These are phyloP conservation scores for Erythrophleum fordii DNA, from an alignment of 306 rosid species.

Conservation along the genomic window DNA sequence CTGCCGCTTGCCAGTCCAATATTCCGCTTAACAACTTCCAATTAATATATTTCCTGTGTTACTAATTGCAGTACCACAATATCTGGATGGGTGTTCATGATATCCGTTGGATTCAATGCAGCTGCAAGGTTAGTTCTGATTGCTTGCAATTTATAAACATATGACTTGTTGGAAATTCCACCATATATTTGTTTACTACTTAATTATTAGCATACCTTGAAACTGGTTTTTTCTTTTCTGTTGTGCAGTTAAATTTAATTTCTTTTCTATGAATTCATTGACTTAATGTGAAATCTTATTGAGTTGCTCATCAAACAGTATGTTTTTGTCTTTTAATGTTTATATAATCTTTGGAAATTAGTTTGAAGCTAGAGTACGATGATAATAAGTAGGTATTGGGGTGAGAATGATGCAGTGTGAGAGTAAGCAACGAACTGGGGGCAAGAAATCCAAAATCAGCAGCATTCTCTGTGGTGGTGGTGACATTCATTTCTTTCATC, in stretches of 20 bases:
- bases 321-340: too few species aligned
- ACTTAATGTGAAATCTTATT: too few species aligned
- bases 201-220: too few species aligned
- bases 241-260: too few species aligned
- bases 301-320: too few species aligned
- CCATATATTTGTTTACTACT: too few species aligned
- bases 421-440: conserved; percentile 89
- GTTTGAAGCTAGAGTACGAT: not conserved
- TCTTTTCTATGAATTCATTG: too few species aligned
- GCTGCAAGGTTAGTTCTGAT: conserved; percentile 73
- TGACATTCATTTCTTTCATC: conserved; percentile 57
- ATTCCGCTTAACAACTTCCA: not conserved
- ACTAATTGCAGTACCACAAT: conserved; percentile 64
- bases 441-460: conserved; percentile 76
- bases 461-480: conserved; percentile 66
- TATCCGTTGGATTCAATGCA: conserved; percentile 85
- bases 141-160: too few species aligned
- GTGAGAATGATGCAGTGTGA: conserved; percentile 56
- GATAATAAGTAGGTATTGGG: not conserved
- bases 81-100: conserved; percentile 79
- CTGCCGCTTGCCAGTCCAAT: not conserved
- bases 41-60: not conserved
- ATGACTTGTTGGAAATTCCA: too few species aligned
- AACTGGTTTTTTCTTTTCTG: too few species aligned
- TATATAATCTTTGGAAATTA: not conserved